phyloP scores from a whole-genome alignment of 352 stramenopile species.

The Globisporangium uncinulatum region DNA sequence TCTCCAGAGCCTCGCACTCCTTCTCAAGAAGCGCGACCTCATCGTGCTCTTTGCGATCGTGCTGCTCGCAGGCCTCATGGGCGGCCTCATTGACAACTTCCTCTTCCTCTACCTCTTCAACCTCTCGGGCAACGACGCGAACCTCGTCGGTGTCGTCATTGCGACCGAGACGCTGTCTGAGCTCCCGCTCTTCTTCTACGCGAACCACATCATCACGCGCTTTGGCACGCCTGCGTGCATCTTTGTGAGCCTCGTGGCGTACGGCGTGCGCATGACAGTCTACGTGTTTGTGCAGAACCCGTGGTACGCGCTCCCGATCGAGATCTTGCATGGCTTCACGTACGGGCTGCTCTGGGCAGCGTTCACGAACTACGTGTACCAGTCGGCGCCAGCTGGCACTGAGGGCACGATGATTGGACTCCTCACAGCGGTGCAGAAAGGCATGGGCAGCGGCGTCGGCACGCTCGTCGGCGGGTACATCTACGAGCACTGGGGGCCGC shows the following conservation, averaged over 20 bases:
- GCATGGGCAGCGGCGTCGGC: conserved; percentile 48
- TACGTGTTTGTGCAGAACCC: conserved; percentile 63
- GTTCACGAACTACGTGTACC: conserved; percentile 76
- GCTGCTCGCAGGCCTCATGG: conserved; percentile 53
- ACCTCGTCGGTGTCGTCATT: conserved; percentile 66
- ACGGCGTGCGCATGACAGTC: conserved; percentile 49
- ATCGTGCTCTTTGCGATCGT: conserved; percentile 62
- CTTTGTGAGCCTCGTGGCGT: conserved; percentile 44
- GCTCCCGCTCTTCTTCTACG: conserved; percentile 70
- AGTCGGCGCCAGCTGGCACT: conserved; percentile 47
- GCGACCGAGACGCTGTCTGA: conserved; percentile 62
- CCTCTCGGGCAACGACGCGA: conserved; percentile 51
- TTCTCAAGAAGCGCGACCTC: conserved; percentile 50
- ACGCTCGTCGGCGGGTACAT: conserved; percentile 67
- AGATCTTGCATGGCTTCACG: conserved; percentile 62
- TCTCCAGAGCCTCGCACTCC: conserved; percentile 29
- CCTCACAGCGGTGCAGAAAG: conserved; percentile 59
- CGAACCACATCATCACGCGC: conserved; percentile 58
- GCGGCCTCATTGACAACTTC: conserved; percentile 63
- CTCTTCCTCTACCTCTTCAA: conserved; percentile 73
- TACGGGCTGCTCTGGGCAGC: conserved; percentile 68
- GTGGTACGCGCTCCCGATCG: conserved; percentile 57
- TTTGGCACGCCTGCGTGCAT: conserved; percentile 48
- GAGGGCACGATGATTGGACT: conserved; percentile 72
- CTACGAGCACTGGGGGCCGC: conserved; percentile 53